Evolutionary conservation across 1,284 basidiomycete species (phyloP), one percentile per base, ranked within the genome.

Genomic region (Marasmius tenuissimus): DNA sequence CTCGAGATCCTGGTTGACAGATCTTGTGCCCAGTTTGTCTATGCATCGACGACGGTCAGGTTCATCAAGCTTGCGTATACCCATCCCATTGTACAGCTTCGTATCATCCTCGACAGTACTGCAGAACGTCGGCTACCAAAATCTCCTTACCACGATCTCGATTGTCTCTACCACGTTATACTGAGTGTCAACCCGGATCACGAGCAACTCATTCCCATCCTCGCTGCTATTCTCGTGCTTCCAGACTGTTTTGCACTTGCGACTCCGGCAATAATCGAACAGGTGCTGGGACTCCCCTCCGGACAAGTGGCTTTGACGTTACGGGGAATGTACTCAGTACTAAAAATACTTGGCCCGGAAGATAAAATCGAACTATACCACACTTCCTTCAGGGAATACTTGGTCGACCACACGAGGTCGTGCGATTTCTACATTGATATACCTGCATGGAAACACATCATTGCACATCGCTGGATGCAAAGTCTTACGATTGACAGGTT

Each of bases 41-140:
- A 72, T 59, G 69, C 70, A 1, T 59, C 66, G 3, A 69, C 70
- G 2, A 67, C 71, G 3, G 65, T 72, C 39, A 68, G 65, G 56
- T 72, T 68, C 54, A 63, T 72, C 40, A 66, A 67, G 27, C 63
- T 66, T 7, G 58, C 65, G 0, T 62, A 69, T 51, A 64, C 67
- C 52, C 38, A 65, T 37, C 71, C 71, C 0, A 62, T 64, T 5
- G 66, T 69, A 27, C 64, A 68, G 14, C 65, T 72, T 18, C 64
- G 71, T 6, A 63, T 65, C 2, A 61, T 70, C 8, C 58, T 71
- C 48, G 11, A 12, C 18, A n/a, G 18, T 2, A 20, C 11, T 16
- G 27, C 27, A 4, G 27, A 27, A 27, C 27, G 27, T 4, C 27
- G 27, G 4, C 27, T 27, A 27, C 6, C 48, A 11, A n/a, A 49